Evolutionary conservation across 164 flowering plant genomes (phyloP), one percentile per base, ranked within the genome.

Genomic region (Liriodendron chinense): DNA sequence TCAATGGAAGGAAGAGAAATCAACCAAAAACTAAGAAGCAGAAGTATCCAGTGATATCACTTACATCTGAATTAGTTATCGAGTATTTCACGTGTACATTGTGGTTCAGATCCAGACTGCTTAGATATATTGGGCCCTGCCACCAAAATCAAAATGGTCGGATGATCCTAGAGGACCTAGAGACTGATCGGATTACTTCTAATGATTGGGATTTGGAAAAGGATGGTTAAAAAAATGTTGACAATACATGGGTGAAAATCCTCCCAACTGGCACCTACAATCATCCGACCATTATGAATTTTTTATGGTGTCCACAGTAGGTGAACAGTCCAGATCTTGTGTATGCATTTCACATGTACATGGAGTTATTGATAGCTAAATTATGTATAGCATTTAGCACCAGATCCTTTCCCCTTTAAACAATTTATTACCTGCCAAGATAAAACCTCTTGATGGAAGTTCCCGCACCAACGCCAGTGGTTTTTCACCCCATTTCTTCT

Each of bases 401-500:
- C 18, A 53, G 59, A 53, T 53, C 59, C 13, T 53, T 53, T 16
- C 18, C 16, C 18, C 2, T 10, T 12, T 53, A 16, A 53, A 65
- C 7, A 7, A 21, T 18, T 7, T 23, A 22, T 22, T 61, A 48
- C 25, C 13, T 24, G 23, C 28, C 47, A 76, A 68, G 50, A 25
- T 69, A 25, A 59, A 56, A 86, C 89, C 89, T 80, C 50, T 68
- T 24, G 21, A 21, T 26, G 68, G 50, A 68, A 18, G 56, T 21
- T 47, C 74, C 43, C 73, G 64, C 25, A 78, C 78, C 21, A 88
- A 71, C 64, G 79, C 65, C 48, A 83, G 74, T 13, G 85, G 86
- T 59, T 84, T 86, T 74, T 77, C 80, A 26, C 87, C 82, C 20
- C 10, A 24, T 79, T 2, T 79, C 8, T 72, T 43, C 71, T 80